phyloP scores from a whole-genome alignment of 2,329 filamentous ascomycete genomes.

The Alternaria consortialis region DNA sequence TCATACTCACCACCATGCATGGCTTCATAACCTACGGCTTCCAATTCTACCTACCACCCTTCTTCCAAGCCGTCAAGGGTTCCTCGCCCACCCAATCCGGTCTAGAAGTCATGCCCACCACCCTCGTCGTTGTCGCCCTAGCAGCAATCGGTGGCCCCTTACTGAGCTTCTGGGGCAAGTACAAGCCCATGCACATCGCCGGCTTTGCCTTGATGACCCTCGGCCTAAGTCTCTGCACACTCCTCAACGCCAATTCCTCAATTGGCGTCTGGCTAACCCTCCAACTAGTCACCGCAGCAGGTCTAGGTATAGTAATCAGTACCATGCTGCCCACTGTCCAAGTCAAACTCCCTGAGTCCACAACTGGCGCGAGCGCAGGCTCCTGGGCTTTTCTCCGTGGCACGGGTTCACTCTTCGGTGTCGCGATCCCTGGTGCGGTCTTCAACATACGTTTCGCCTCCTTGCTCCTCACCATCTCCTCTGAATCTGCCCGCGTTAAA shows the following conservation, averaged over 20 bases:
- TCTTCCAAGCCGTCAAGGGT: constrained; percentile 41
- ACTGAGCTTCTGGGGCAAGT: constrained; percentile 33
- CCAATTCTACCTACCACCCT: constrained; percentile 39
- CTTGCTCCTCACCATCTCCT: constrained; percentile 22
- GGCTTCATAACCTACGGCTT: constrained; percentile 41
- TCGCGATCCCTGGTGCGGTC: constrained; percentile 39
- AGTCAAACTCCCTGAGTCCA: constrained; percentile 36
- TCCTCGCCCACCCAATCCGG: constrained; percentile 35
- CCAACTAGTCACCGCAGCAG: constrained; percentile 36
- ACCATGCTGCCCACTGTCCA: constrained; percentile 43
- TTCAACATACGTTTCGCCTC: constrained; percentile 39
- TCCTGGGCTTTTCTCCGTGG: constrained; percentile 44
- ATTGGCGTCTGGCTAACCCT: constrained; percentile 31
- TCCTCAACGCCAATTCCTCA: constrained; percentile 22
- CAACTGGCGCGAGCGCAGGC: constrained; percentile 31
- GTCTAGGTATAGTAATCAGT: constrained; percentile 38
- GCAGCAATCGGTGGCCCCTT: constrained; percentile 34
- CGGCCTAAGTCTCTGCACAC: constrained; percentile 28
- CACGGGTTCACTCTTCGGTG: constrained; percentile 41
- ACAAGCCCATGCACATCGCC: constrained; percentile 38
- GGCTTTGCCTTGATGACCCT: constrained; percentile 36
- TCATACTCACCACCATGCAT: constrained; percentile 45
- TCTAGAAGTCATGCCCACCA: constrained; percentile 40
- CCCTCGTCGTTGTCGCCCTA: constrained; percentile 32
- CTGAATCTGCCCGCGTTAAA: constrained; percentile 6